These are phyloP conservation scores for Talaromyces sp. DNA, from an alignment of 2,329 filamentous ascomycete species.

Conservation along the genomic window DNA sequence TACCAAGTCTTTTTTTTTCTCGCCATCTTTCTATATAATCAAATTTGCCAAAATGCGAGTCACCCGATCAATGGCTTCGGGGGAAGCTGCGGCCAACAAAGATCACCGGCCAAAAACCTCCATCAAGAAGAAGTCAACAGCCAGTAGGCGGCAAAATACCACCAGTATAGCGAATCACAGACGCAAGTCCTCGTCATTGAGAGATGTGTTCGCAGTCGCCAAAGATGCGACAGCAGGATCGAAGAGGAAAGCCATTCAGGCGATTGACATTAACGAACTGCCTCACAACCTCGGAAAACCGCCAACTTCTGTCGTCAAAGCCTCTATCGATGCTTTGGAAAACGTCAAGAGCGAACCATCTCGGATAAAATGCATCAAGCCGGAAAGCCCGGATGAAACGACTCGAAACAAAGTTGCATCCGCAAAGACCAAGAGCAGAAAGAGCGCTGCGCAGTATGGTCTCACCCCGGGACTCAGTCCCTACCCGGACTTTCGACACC, in stretches of 20 bases:
- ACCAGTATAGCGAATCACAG: background rate
- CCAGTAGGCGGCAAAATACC: background rate
- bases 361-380: slow-evolving; percentile 6
- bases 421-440: slow-evolving; percentile 17
- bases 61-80: slow-evolving; percentile 23
- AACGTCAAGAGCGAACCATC: background rate
- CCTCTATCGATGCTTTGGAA: background rate
- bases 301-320: background rate
- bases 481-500: slow-evolving; percentile 61
- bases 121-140: background rate
- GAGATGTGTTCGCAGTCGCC: background rate
- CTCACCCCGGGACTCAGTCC: slow-evolving; percentile 53
- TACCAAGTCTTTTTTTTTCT: slow-evolving; percentile 31
- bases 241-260: slow-evolving; percentile 20
- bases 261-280: slow-evolving; percentile 37
- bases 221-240: slow-evolving; percentile 18
- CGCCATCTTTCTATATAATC: background rate
- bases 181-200: background rate
- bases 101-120: background rate
- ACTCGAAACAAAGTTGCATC: background rate
- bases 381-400: background rate
- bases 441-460: slow-evolving; percentile 41
- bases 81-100: slow-evolving; percentile 11
- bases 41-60: slow-evolving; percentile 7
- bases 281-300: slow-evolving; percentile 51